Conservation (phyloP, 192 early-diverging fungal species). For the Coemansia sp. region DNA sequence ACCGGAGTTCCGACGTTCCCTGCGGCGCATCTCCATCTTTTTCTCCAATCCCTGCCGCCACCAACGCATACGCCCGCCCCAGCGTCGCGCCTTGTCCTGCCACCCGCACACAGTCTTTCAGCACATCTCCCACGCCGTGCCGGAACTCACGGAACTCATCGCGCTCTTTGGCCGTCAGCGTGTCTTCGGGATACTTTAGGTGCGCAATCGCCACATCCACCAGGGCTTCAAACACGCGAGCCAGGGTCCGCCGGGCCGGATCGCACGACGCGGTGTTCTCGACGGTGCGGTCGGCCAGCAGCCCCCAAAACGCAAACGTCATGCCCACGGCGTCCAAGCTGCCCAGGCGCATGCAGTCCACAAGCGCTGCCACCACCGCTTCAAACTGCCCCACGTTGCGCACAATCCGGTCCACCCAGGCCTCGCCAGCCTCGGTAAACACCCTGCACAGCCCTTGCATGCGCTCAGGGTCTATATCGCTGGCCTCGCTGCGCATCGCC, state of each 20-base stretch:
- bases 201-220: slow-evolving; percentile 86
- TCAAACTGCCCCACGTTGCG: slow-evolving; percentile 66
- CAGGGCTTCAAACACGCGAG: slow-evolving; percentile 68
- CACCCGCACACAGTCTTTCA: slow-evolving; percentile 91
- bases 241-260: slow-evolving; percentile 55
- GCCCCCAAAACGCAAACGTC: slow-evolving; percentile 91
- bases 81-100: slow-evolving; percentile 77
- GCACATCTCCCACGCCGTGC: slow-evolving; percentile 93
- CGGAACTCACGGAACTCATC: slow-evolving; percentile 97
- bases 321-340: slow-evolving; percentile 85
- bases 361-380: slow-evolving; percentile 77
- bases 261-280: slow-evolving; percentile 55
- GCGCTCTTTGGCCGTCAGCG: slow-evolving; percentile 81
- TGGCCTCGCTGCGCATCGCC: slow-evolving; percentile 36
- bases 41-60: slow-evolving; percentile 40
- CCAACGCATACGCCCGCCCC: slow-evolving; percentile 60
- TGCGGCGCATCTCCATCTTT: background rate
- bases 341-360: slow-evolving; percentile 75
- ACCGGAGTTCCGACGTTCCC: slow-evolving; percentile 50
- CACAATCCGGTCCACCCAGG: slow-evolving; percentile 75
- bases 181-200: slow-evolving; percentile 73
- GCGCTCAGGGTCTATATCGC: slow-evolving; percentile 75
- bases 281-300: slow-evolving; percentile 66
- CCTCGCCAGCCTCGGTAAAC: slow-evolving; percentile 88
- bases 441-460: slow-evolving; percentile 83